Base-by-base conservation (phyloP, 1,139 yeast species). In the Suhomyces bribrorum region DNA sequence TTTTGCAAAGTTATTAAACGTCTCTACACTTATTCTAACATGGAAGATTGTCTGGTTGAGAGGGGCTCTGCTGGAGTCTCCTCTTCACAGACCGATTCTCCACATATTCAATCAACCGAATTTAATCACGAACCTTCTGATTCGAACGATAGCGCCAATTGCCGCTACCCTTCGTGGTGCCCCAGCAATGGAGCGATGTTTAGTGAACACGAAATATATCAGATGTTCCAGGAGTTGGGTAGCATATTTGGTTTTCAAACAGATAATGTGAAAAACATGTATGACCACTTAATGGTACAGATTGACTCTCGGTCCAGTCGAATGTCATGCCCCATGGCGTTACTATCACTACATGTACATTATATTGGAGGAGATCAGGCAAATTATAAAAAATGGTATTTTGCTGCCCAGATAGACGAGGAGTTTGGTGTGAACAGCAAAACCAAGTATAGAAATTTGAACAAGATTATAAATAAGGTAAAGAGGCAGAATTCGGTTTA, bases 301-400 rank as follows among this genome's bases (percentile, higher is more conserved):
- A 61, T 84, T 40, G 90, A 84, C 52, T 83, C 89, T 1, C 66
- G 90, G 47, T 77, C 87, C 2, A 75, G 86, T n/a, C 66, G 90
- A 47, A 71, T 80, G 64, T 69, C 73, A 0, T 76, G 86, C 0
- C 49, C 47, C 1, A 67, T 62, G 32, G 88, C 90, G 0, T 63
- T 84, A 39, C 59, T 69, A 31, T 72, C 86, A 0, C 51, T 83
- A 31, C 89, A 84, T 59, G 86, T 83, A 0, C 86, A 84, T 41
- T 83, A 83, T 53, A 79, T 92, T 56, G 97, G 97, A 30, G 97
- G 97, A 37, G 86, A 85, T 48, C 79, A 88, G 46, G 84, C 97
- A 22, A 92, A 92, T 64, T 92, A 86, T 66, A 79, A 86, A 55
- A 90, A 86, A 60, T 92, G 98, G 98, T 92, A 87, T 63, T 88